A percentile compares a stretch with the other conserved stretches of the same genome.
Evolutionary conservation across 805 yeast species (phyloP).

Genomic region (Sugiyamaella floridensis): DNA sequence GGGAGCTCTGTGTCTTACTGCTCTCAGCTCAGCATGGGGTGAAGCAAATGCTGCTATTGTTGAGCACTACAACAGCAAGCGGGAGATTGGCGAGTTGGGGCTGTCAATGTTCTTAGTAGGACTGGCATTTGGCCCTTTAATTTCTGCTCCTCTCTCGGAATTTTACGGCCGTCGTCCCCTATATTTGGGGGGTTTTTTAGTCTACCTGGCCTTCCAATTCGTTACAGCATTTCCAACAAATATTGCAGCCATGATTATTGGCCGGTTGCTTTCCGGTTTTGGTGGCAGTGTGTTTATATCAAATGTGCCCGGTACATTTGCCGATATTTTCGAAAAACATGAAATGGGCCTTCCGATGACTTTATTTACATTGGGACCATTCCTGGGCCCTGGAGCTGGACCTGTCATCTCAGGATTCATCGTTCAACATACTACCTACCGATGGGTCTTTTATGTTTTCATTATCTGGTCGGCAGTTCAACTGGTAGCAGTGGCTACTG

Average conservation of each 20-base stretch:
- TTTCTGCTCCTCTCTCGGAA: constrained; percentile 64
- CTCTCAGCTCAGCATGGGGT: constrained; percentile 46
- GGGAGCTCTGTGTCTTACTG: constrained; percentile 29
- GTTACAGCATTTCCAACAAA: constrained; percentile 39
- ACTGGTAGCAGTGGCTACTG: constrained; percentile 41
- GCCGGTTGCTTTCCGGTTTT: constrained; percentile 68
- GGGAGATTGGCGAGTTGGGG: constrained; percentile 40
- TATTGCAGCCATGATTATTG: constrained; percentile 38
- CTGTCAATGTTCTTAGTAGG: constrained; percentile 49
- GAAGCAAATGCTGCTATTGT: constrained; percentile 37
- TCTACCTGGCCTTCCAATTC: constrained; percentile 42
- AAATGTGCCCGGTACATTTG: constrained; percentile 75
- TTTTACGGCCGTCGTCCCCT: constrained; percentile 63
- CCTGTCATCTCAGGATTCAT: constrained; percentile 57
- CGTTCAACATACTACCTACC: constrained; percentile 54
- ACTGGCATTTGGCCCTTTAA: constrained; percentile 57
- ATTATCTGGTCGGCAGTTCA: constrained; percentile 54
- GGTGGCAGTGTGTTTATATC: constrained; percentile 78
- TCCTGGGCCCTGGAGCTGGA: constrained; percentile 69
- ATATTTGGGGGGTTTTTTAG: constrained; percentile 46
- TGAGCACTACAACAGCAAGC: constrained; percentile 33
- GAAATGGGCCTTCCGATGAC: constrained; percentile 69
- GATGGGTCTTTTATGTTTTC: constrained; percentile 63
- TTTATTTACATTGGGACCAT: constrained; percentile 67
- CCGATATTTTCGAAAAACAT: constrained; percentile 65